A percentile compares a stretch with the other conserved stretches of the same genome.
These are phyloP conservation scores for Insectozyma bohioensis DNA, from an alignment of 1,139 yeast genomes.

Conservation along the genomic window DNA sequence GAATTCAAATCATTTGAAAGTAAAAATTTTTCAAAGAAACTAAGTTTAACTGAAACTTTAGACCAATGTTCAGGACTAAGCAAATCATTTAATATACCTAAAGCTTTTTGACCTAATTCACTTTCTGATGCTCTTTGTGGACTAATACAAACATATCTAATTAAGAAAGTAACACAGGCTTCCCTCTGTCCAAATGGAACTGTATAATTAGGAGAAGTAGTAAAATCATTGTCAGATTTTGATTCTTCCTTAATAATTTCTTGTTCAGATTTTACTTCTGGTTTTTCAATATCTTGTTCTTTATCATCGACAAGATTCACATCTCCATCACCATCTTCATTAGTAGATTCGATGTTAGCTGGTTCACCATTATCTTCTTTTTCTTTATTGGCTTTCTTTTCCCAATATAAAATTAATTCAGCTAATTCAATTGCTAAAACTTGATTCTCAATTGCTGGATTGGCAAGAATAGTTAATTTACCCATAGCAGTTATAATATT, in stretches of 20 bases:
- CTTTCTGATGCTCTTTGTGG: slow-evolving; percentile 85
- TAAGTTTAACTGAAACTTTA: slow-evolving; percentile 79
- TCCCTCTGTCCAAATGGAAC: slow-evolving; percentile 84
- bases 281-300: slow-evolving; percentile 18
- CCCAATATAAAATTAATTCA: slow-evolving; percentile 86
- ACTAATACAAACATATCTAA: slow-evolving; percentile 84
- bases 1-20: slow-evolving; percentile 75
- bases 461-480: slow-evolving; percentile 77
- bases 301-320: slow-evolving; percentile 9
- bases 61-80: slow-evolving; percentile 79
- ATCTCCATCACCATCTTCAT: slow-evolving; percentile 10
- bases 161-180: slow-evolving; percentile 87
- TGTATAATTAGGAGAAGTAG: slow-evolving; percentile 46
- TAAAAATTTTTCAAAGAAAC: slow-evolving; percentile 83
- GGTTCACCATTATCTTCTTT: slow-evolving; percentile 17
- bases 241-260: slow-evolving; percentile 9
- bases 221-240: slow-evolving; percentile 27
- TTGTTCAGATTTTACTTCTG: slow-evolving; percentile 11
- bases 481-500: slow-evolving; percentile 95
- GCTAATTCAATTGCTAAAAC: slow-evolving; percentile 86
- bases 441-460: slow-evolving; percentile 81
- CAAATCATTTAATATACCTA: slow-evolving; percentile 71
- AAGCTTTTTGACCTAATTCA: slow-evolving; percentile 77
- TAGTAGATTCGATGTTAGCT: no score
- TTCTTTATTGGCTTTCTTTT: slow-evolving; percentile 44